Evolutionary conservation across 2,329 filamentous ascomycete genomes (phyloP).

Genomic region (Fusarium vanettenii): DNA sequence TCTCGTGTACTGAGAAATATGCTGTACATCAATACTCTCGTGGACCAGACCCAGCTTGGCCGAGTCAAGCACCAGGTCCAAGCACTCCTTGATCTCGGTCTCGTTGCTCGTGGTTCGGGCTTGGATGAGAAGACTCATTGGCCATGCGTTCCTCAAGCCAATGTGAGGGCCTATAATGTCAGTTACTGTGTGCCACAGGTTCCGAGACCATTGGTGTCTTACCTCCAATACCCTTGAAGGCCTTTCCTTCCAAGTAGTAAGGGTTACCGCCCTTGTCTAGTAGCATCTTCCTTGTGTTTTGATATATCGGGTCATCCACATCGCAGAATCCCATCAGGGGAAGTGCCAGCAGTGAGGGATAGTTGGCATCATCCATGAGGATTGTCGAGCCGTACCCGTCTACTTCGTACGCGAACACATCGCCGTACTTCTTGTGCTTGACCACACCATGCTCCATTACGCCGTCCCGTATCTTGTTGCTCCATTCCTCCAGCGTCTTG

Average conservation of each 20-base stretch:
- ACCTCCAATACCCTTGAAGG: conserved; percentile 92
- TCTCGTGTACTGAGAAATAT: conserved; percentile 75
- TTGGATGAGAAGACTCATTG: conserved; percentile 93
- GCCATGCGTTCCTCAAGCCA: conserved; percentile 92
- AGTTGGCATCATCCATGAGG: conserved; percentile 91
- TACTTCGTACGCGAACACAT: conserved; percentile 88
- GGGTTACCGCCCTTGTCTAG: conserved; percentile 83
- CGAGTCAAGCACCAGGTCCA: conserved; percentile 80
- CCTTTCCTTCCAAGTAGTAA: conserved; percentile 82
- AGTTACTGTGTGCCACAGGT: background rate
- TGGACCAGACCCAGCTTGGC: conserved; percentile 86
- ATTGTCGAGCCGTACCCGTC: conserved; percentile 87
- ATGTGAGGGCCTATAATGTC: conserved; percentile 68
- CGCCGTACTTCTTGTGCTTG: conserved; percentile 77
- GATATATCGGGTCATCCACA: conserved; percentile 75
- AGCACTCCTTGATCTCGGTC: conserved; percentile 79
- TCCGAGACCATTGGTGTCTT: conserved; percentile 38
- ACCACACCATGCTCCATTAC: conserved; percentile 89
- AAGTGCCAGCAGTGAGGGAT: conserved; percentile 82
- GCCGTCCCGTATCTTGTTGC: conserved; percentile 75
- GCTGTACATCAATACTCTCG: conserved; percentile 89
- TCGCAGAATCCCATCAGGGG: conserved; percentile 82
- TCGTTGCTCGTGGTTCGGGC: conserved; percentile 90
- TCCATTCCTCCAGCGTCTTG: conserved; percentile 67
- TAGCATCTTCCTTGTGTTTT: conserved; percentile 86